Evolutionary conservation across 495 filamentous ascomycete species (phyloP).

Genomic region (Xylaria longipes): DNA sequence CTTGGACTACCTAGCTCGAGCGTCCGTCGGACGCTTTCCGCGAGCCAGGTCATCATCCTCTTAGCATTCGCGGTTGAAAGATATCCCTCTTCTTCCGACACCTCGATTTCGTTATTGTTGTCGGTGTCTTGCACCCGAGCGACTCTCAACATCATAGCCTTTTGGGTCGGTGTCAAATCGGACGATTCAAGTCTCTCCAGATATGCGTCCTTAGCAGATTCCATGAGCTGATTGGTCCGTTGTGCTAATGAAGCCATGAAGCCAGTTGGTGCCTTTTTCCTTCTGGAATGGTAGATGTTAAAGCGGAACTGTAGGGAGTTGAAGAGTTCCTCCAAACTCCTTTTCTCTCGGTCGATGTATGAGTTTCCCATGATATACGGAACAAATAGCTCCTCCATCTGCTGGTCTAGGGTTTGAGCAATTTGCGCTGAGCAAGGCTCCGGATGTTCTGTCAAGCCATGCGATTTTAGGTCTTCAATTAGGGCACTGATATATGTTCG

Average conservation of each 20-base stretch:
- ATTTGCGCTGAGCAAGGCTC: conserved; percentile 89
- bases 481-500: conserved; percentile 82
- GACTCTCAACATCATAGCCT: conserved; percentile 82
- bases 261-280: conserved; percentile 81
- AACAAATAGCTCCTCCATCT: conserved; percentile 94
- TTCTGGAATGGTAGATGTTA: conserved; percentile 84
- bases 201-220: conserved; percentile 83
- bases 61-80: conserved; percentile 86
- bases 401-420: conserved; percentile 86
- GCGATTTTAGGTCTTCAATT: conserved; percentile 90
- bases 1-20: conserved; percentile 84
- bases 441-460: conserved; percentile 94
- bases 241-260: conserved; percentile 92
- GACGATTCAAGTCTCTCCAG: conserved; percentile 83
- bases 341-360: conserved; percentile 93
- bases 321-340: conserved; percentile 89
- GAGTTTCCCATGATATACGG: conserved; percentile 93
- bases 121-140: conserved; percentile 69
- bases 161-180: conserved; percentile 82
- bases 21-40: conserved; percentile 91
- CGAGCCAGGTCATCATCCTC: conserved; percentile 97
- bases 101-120: conserved; percentile 77
- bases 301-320: conserved; percentile 95
- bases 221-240: conserved; percentile 79
- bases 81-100: conserved; percentile 85